Conservation (phyloP, 1,284 basidiomycete genomes). For the Baeospora myosura region DNA sequence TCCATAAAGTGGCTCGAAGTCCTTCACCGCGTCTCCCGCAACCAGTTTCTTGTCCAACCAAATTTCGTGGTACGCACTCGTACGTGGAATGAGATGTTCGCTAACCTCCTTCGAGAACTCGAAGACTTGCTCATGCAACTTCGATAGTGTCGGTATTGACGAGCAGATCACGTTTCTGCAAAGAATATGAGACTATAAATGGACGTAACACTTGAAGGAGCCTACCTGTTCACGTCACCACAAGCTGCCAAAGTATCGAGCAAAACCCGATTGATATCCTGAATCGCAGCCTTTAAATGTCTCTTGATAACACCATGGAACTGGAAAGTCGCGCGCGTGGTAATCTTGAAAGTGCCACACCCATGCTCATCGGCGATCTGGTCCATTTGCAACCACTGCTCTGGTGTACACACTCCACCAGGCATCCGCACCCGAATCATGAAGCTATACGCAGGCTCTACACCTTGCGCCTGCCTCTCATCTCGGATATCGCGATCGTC, state of each 20-base stretch:
- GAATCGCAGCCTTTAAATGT: constrained; percentile 93
- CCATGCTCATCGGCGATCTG: constrained; percentile 94
- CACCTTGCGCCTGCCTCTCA: constrained; percentile 87
- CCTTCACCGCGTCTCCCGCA: constrained; percentile 84
- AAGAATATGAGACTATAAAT: constrained; percentile 4
- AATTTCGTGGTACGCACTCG: constrained; percentile 96
- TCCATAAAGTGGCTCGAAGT: constrained; percentile 94
- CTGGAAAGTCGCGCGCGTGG: constrained; percentile 98
- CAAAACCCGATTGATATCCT: constrained; percentile 88
- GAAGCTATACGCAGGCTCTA: constrained; percentile 95
- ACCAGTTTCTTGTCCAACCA: constrained; percentile 97
- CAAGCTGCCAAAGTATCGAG: constrained; percentile 97
- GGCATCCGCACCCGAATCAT: constrained; percentile 98
- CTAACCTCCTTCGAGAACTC: constrained; percentile 84
- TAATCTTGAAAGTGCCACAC: constrained; percentile 93
- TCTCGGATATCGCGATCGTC: constrained; percentile 98
- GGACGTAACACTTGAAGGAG: constrained; percentile 4
- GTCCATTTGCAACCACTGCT: constrained; percentile 95
- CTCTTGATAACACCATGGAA: constrained; percentile 98
- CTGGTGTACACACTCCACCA: constrained; percentile 86
- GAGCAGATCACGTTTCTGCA: constrained; percentile 87
- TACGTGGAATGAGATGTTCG: constrained; percentile 83
- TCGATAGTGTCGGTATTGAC: constrained; percentile 83
- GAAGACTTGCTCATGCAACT: constrained; percentile 80
- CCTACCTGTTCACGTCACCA: constrained; percentile 92